phyloP scores from a whole-genome alignment of 2,329 filamentous ascomycete genomes.

The Sarocladium kiliense region DNA sequence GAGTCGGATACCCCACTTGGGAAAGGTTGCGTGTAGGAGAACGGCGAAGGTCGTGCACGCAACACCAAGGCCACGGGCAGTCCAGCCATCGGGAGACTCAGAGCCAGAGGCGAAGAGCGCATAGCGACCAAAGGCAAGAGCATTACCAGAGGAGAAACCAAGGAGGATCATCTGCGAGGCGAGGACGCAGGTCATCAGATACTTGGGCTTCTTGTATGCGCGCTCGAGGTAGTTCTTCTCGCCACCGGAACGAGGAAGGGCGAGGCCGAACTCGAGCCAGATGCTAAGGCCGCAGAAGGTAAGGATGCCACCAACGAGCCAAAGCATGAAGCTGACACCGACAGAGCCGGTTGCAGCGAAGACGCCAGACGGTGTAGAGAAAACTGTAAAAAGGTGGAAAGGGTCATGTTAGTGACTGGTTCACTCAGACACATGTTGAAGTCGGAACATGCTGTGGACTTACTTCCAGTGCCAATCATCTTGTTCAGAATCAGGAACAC shows the following conservation, averaged over 20 bases:
- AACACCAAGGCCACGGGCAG: slow-evolving; percentile 50
- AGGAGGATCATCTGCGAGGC: slow-evolving; percentile 57
- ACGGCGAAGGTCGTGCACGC: slow-evolving; percentile 50
- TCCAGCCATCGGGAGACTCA: slow-evolving; percentile 45
- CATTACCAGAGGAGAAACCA: slow-evolving; percentile 55
- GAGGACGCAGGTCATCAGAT: slow-evolving; percentile 54
- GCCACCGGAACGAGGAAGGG: slow-evolving; percentile 57
- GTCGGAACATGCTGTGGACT: slow-evolving; percentile 15
- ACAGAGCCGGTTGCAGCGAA: slow-evolving; percentile 48
- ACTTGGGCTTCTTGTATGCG: slow-evolving; percentile 54
- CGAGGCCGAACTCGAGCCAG: slow-evolving; percentile 58
- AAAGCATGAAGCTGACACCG: slow-evolving; percentile 23
- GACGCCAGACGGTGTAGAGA: slow-evolving; percentile 49
- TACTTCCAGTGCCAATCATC: slow-evolving; percentile 55
- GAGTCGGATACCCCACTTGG: slow-evolving; percentile 54
- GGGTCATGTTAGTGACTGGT: not conserved
- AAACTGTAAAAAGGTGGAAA: slow-evolving; percentile 30
- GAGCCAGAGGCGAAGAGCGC: slow-evolving; percentile 49
- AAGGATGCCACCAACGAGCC: slow-evolving; percentile 40
- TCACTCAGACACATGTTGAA: not conserved
- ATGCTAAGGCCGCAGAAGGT: slow-evolving; percentile 56
- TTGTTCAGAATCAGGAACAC: slow-evolving; percentile 53
- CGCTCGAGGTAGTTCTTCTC: slow-evolving; percentile 64
- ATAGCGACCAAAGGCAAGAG: slow-evolving; percentile 54
- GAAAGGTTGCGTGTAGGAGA: slow-evolving; percentile 43